Evolutionary conservation across 768 basidiomycete species (phyloP).

Genomic region (Amanita fuliginea): DNA sequence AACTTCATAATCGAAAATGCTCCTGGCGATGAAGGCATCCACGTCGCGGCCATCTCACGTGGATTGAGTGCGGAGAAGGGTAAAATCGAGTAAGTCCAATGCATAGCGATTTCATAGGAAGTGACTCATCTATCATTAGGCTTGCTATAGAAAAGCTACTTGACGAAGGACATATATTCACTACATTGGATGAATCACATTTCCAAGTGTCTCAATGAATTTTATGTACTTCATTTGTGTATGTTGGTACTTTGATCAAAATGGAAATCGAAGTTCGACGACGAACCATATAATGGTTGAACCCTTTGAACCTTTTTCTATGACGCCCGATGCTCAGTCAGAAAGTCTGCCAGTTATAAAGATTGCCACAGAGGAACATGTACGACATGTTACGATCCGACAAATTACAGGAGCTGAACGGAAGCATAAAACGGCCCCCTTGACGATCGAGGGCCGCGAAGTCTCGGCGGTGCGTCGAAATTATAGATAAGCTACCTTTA

Average conservation of each 20-base stretch:
- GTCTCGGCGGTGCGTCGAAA: not conserved
- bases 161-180: conserved; percentile 72
- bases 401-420: conserved; percentile 5
- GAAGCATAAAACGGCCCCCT: not conserved
- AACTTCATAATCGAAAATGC: conserved; percentile 46
- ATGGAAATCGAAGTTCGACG: conserved; percentile 2
- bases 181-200: conserved; percentile 19
- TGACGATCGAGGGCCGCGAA: not conserved
- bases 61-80: conserved; percentile 44
- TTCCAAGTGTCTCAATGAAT: conserved; percentile 22
- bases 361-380: not conserved
- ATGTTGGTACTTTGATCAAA: conserved; percentile 4
- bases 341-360: not conserved
- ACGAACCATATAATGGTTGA: not conserved
- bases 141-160: conserved; percentile 67
- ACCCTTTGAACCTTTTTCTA: not conserved
- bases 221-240: not conserved
- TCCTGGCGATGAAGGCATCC: conserved; percentile 50
- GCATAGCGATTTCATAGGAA: not conserved
- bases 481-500: not conserved
- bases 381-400: conserved; percentile 8
- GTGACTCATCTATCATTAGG: conserved; percentile 22
- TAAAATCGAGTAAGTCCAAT: conserved; percentile 45
- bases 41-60: conserved; percentile 63
- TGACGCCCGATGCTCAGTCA: not conserved